Base-by-base conservation (phyloP, 148 eudicot genomes). In the Hydrangea macrophylla region DNA sequence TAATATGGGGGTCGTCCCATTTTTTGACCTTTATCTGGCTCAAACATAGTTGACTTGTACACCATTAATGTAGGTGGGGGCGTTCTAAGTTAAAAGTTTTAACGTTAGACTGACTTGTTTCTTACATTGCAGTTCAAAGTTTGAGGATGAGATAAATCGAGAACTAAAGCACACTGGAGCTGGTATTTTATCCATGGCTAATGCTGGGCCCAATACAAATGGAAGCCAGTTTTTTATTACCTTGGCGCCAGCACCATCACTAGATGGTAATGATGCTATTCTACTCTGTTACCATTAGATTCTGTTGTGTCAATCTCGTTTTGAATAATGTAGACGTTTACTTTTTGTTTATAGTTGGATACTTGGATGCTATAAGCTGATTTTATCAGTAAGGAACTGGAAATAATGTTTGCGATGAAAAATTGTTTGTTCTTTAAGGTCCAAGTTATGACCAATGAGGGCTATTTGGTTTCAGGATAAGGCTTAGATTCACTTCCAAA, bases 141-240 rank as follows among this genome's bases (percentile, higher is more conserved):
- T 92, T 70, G 97, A 92, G 66, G 97, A 92, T 73, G 97, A 92
- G 88, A 85, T 89, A 51, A 65, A 35, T 35, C 39, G 5, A 4
- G 39, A 35, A 35, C 4, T 3, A 35, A 35, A 35, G 8, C 4
- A 35, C 8, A 35, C 39, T 35, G 39, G 39, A 3, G 39, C 8
- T 35, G 39, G 39, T 35, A 35, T 8, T 8, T 3, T 35, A 35
- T 8, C 39, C 39, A 35, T 35, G 39, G 39, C 8, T 35, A 35
- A 35, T 35, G 39, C 39, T 35, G 39, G 39, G n/a, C 8, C 5
- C 8, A 35, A 35, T 35, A 35, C 39, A 35, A 35, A 35, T 35
- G 39, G 39, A 35, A 35, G 39, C 8, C 39, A 4, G 39, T 35
- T 35, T 35, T n/a, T 35, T 35, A 35, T 4, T 35, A 35, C 39